Conservation (phyloP, 2,329 filamentous ascomycete genomes). For the Cercospora zeina region DNA sequence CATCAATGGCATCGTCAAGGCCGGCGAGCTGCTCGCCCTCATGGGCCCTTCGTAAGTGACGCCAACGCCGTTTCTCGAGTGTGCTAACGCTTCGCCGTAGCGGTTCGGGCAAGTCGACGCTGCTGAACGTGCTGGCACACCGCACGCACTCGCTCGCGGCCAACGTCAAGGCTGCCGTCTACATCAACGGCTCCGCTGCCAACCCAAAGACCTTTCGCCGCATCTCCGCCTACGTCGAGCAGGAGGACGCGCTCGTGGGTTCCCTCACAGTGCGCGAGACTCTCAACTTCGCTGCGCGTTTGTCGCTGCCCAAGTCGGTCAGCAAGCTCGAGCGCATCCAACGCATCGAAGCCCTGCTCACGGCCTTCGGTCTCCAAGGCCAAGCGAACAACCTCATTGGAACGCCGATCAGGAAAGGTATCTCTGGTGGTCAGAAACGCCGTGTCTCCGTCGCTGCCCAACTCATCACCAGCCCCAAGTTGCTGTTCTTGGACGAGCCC, state of each 20-base stretch:
- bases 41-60: conserved; percentile 68
- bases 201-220: conserved; percentile 60
- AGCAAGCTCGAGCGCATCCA: conserved; percentile 59
- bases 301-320: conserved; percentile 57
- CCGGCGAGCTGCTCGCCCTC: conserved; percentile 72
- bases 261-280: conserved; percentile 79
- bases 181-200: conserved; percentile 63
- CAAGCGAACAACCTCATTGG: conserved; percentile 74
- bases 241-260: conserved; percentile 81
- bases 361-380: conserved; percentile 69
- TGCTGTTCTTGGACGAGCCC: conserved; percentile 81
- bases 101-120: conserved; percentile 74
- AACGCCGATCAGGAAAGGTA: conserved; percentile 78
- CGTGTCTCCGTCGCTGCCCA: conserved; percentile 77
- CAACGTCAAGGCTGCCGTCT: conserved; percentile 55
- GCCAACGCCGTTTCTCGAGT: background rate
- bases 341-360: conserved; percentile 66
- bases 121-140: conserved; percentile 76
- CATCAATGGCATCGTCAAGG: conserved; percentile 64
- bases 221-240: conserved; percentile 78
- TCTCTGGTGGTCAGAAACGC: conserved; percentile 82
- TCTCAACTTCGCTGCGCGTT: conserved; percentile 71
- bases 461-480: conserved; percentile 75
- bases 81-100: conserved; percentile 33
- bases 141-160: conserved; percentile 57